A percentile compares a stretch with the other conserved stretches of the same genome.
Conservation (phyloP, 192 early-diverging fungal genomes). For the Rhizoclosmatium sp. region DNA sequence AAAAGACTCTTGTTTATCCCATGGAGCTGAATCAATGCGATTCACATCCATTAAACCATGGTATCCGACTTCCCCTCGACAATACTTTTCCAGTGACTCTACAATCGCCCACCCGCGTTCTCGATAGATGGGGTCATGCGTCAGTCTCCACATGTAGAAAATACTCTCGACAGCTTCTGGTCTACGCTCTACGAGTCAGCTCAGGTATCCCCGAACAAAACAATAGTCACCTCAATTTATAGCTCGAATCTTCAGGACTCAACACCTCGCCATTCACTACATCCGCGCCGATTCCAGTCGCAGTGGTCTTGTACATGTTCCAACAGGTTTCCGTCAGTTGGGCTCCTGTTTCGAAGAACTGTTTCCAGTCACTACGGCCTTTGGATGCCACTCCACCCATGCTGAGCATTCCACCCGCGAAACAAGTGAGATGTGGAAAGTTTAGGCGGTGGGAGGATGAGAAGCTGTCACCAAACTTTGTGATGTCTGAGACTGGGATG, state of each 20-base stretch:
- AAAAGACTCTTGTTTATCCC: slow-evolving; percentile 63
- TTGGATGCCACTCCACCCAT: slow-evolving; percentile 32
- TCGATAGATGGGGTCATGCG: slow-evolving; percentile 58
- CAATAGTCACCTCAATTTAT: slow-evolving; percentile 4
- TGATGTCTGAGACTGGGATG: slow-evolving; percentile 3
- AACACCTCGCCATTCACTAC: slow-evolving; percentile 15
- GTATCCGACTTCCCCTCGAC: slow-evolving; percentile 17
- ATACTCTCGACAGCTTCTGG: slow-evolving; percentile 58
- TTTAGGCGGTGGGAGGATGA: neutral
- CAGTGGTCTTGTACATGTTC: slow-evolving; percentile 20
- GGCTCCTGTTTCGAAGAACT: slow-evolving; percentile 14
- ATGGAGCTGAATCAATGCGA: neutral
- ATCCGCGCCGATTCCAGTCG: slow-evolving; percentile 30
- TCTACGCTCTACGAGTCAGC: neutral
- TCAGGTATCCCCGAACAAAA: neutral
- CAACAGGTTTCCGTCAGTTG: slow-evolving; percentile 33
- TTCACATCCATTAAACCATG: slow-evolving; percentile 29
- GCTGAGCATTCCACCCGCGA: slow-evolving; percentile 46
- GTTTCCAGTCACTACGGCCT: neutral
- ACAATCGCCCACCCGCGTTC: slow-evolving; percentile 53
- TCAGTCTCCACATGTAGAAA: slow-evolving; percentile 64
- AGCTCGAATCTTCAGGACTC: neutral
- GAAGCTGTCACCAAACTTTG: neutral
- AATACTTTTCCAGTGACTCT: slow-evolving; percentile 9
- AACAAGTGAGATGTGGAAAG: slow-evolving; percentile 33